Percentiles rank a stretch among this genome's conserved stretches.
Conservation (phyloP, 2,329 filamentous ascomycete genomes). For the Acephala macrosclerotiorum region DNA sequence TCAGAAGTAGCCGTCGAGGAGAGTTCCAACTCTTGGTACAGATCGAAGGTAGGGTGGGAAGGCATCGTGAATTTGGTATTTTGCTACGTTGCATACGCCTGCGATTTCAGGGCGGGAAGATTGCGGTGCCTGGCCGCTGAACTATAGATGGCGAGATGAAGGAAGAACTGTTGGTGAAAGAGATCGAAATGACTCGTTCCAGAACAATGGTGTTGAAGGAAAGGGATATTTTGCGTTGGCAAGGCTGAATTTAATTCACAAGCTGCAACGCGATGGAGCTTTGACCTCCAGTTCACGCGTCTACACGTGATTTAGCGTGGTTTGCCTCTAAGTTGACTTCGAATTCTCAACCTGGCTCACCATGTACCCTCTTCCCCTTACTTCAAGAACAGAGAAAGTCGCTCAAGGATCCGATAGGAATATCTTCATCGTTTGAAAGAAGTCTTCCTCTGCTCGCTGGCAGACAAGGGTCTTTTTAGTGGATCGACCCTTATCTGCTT, state of each 20-base stretch:
- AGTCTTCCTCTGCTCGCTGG: not conserved
- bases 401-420: not conserved
- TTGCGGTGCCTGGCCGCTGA: not conserved
- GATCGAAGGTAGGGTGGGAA: constrained; percentile 23
- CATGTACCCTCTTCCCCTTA: too few relatives aligned
- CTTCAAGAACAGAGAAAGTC: not conserved
- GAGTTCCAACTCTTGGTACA: constrained; percentile 30
- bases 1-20: constrained; percentile 14
- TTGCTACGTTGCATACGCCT: not conserved
- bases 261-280: too few relatives aligned
- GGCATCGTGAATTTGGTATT: constrained; percentile 24
- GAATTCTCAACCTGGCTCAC: not conserved
- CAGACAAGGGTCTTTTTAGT: not conserved
- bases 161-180: not conserved
- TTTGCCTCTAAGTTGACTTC: not conserved
- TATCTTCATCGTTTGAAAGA: not conserved
- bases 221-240: not conserved
- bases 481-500: not conserved
- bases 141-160: not conserved
- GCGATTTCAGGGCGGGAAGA: not conserved
- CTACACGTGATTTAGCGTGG: too few relatives aligned
- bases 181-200: not conserved
- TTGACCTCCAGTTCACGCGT: too few relatives aligned
- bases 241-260: too few relatives aligned
- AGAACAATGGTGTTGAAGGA: not conserved